Evolutionary conservation across 1,139 yeast species (phyloP).

Genomic region (Pneumocystis canis): DNA sequence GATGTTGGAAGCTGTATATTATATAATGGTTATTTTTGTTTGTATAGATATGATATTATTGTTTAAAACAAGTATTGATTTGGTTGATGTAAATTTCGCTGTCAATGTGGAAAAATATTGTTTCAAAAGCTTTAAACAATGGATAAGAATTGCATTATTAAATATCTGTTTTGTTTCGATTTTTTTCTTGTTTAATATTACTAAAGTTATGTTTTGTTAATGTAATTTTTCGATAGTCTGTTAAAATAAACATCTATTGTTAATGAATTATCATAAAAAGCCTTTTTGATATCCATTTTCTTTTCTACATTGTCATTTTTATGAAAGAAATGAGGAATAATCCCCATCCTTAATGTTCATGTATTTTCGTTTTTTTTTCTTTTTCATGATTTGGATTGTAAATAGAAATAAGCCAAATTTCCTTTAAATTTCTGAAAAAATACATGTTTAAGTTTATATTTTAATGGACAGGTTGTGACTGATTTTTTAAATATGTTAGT

Average conservation of each 20-base stretch:
- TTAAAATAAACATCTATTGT: too few species aligned
- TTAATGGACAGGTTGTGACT: conserved; percentile 49
- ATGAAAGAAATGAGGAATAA: conserved; percentile 55
- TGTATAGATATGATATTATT: too few species aligned
- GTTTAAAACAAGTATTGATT: too few species aligned
- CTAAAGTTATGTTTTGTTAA: conserved; percentile 62
- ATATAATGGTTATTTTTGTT: too few species aligned
- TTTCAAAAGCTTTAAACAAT: too few species aligned
- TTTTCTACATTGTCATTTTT: conserved; percentile 56
- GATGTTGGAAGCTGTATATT: too few species aligned
- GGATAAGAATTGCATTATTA: too few species aligned
- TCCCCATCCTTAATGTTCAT: conserved; percentile 65
- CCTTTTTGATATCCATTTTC: conserved; percentile 51
- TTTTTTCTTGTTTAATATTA: too few species aligned
- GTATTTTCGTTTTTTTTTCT: conserved; percentile 57
- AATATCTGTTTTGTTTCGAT: too few species aligned
- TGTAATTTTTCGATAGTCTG: conserved; percentile 38
- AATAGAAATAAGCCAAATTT: conserved; percentile 59
- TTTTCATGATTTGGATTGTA: conserved; percentile 50
- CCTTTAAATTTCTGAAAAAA: conserved; percentile 52
- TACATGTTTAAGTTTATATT: conserved; percentile 56
- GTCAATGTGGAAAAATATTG: too few species aligned
- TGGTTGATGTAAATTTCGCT: too few species aligned
- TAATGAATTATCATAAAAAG: conserved; percentile 30
- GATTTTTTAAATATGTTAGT: conserved; percentile 65